These are phyloP conservation scores for Stachybotrys elegans DNA, from an alignment of 2,329 filamentous ascomycete species.

Conservation along the genomic window DNA sequence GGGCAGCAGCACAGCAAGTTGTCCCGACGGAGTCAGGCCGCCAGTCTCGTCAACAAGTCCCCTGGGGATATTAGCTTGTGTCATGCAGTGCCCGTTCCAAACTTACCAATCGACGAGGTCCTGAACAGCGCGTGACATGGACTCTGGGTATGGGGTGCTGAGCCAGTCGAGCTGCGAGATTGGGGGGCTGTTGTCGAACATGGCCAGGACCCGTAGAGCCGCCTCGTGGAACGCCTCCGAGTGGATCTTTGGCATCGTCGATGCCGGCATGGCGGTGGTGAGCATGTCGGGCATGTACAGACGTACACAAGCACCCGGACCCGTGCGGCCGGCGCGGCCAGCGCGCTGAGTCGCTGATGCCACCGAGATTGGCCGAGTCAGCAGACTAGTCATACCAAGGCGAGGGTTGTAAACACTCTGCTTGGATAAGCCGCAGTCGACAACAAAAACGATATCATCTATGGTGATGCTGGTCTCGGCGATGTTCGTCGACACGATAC, in stretches of 20 bases:
- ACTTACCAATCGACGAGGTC: too few relatives aligned
- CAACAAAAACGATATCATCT: slow-evolving; percentile 6
- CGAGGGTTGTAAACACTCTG: slow-evolving; percentile 7
- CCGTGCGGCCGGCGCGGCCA: slow-evolving; percentile 9
- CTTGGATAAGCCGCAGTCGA: slow-evolving; percentile 8
- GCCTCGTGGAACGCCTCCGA: slow-evolving; percentile 2
- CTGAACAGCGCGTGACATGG: slow-evolving; percentile 4
- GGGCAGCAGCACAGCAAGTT: slow-evolving; percentile 89
- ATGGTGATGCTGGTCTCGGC: slow-evolving; percentile 9
- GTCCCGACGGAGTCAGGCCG: slow-evolving; percentile 79
- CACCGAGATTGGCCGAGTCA: slow-evolving; percentile 6
- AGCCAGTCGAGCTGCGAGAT: slow-evolving; percentile 10
- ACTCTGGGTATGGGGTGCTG: slow-evolving; percentile 10
- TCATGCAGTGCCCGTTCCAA: too few relatives aligned
- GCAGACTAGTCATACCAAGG: slow-evolving; percentile 4
- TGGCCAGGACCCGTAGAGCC: slow-evolving; percentile 1
- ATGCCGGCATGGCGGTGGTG: slow-evolving; percentile 4
- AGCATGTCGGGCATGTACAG: slow-evolving; percentile 8
- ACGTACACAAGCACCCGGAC: slow-evolving; percentile 8
- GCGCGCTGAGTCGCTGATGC: slow-evolving; percentile 8
- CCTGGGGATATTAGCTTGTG: too few relatives aligned
- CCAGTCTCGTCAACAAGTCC: slow-evolving; percentile 96
- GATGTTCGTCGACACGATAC: slow-evolving; percentile 7
- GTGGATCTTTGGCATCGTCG: slow-evolving; percentile 7
- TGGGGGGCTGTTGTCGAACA: slow-evolving; percentile 1